Evolutionary conservation across 805 yeast genomes (phyloP).

Genomic region (Sungouiella blattae): DNA sequence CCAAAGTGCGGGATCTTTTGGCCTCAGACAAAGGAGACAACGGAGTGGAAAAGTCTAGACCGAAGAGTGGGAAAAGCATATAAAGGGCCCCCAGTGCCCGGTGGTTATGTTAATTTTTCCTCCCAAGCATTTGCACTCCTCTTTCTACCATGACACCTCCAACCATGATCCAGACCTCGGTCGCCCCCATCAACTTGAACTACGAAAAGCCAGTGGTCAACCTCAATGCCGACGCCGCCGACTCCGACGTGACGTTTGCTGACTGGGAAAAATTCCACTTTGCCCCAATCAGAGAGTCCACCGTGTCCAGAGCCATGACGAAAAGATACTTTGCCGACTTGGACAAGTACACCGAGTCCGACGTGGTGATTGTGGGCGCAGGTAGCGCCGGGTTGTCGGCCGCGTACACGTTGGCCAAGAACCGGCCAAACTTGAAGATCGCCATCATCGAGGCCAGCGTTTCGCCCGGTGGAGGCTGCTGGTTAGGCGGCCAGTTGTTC

Average conservation of each 20-base stretch:
- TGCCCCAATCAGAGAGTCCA: conserved; percentile 72
- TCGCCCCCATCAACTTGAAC: neutral
- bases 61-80: neutral
- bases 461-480: conserved; percentile 79
- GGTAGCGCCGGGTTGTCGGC: conserved; percentile 76
- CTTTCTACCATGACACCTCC: conserved; percentile 30
- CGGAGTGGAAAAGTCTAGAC: neutral
- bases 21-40: too few relatives aligned
- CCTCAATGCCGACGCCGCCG: conserved; percentile 16
- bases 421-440: conserved; percentile 71
- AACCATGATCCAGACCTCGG: conserved; percentile 27
- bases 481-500: conserved; percentile 74
- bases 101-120: neutral
- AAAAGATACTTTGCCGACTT: conserved; percentile 67
- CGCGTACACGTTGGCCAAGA: conserved; percentile 68
- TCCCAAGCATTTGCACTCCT: conserved; percentile 5
- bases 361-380: conserved; percentile 73
- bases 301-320: conserved; percentile 80
- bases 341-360: conserved; percentile 72
- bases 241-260: conserved; percentile 29
- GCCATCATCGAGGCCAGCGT: conserved; percentile 72
- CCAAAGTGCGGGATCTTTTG: conserved; percentile 4
- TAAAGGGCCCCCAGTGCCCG: neutral
- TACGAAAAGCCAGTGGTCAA: conserved; percentile 4
- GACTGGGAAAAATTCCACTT: conserved; percentile 70